Conservation (phyloP, 2,329 filamentous ascomycete genomes). For the Penicillium griseofulvum region DNA sequence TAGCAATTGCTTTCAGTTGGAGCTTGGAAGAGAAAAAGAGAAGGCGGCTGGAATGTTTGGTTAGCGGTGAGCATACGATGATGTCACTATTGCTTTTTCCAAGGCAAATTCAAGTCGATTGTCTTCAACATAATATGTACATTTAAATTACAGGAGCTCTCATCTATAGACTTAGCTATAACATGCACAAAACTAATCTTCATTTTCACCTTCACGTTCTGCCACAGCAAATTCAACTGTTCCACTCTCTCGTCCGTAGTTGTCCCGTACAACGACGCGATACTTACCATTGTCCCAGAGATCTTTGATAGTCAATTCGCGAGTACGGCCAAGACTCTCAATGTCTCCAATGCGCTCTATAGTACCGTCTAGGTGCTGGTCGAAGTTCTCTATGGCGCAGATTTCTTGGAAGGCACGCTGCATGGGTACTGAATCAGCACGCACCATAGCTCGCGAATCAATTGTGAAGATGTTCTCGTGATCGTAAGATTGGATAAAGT, state of each 20-base stretch:
- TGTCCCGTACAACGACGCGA: constrained; percentile 55
- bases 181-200: constrained; percentile 26
- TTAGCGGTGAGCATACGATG: constrained; percentile 34
- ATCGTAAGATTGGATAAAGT: constrained; percentile 91
- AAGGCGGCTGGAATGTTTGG: constrained; percentile 4
- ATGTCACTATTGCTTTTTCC: constrained; percentile 28
- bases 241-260: constrained; percentile 48
- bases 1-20: not conserved
- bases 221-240: constrained; percentile 49
- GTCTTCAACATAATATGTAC: too few relatives aligned
- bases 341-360: constrained; percentile 86
- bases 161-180: not conserved
- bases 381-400: constrained; percentile 72
- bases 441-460: constrained; percentile 78
- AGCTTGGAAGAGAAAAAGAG: not conserved
- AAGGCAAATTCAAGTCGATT: constrained; percentile 3
- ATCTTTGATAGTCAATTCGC: constrained; percentile 93
- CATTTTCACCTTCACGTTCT: constrained; percentile 34
- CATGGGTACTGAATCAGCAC: constrained; percentile 95
- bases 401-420: constrained; percentile 86
- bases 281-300: constrained; percentile 83
- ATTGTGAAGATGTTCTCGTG: constrained; percentile 95
- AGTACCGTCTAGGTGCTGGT: constrained; percentile 76
- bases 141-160: not conserved
- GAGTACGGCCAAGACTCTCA: constrained; percentile 87